Conservation (phyloP, 495 filamentous ascomycete genomes). For the Podospora pseudoanserina region DNA sequence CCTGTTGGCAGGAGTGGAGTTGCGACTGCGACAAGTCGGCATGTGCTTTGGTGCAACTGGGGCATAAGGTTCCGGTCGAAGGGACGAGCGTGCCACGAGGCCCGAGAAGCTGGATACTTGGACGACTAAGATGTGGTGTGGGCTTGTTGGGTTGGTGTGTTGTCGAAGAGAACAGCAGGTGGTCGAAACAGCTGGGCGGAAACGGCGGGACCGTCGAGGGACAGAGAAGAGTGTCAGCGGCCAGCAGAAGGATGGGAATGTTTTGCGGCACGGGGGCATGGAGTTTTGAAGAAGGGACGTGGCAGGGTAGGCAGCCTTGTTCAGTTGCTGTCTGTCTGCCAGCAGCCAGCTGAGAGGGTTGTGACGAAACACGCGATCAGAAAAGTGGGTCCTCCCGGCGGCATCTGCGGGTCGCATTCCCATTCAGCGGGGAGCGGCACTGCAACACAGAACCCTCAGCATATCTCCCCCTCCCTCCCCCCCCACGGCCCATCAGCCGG, state of each 20-base stretch:
- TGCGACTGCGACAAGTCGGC: not conserved
- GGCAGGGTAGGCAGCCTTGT: conserved; percentile 7
- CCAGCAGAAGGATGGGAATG: conserved; percentile 3
- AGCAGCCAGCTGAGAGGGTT: conserved; percentile 1
- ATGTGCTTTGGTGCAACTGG: conserved; percentile 1
- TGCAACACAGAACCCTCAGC: not conserved
- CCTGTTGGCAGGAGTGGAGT: conserved; percentile 9
- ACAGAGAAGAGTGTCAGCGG: not conserved
- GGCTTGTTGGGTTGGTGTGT: not conserved
- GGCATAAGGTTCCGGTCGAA: not conserved
- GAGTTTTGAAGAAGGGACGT: conserved; percentile 10
- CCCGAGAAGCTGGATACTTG: not conserved
- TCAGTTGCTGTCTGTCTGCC: conserved; percentile 10
- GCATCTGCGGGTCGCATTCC: conserved; percentile 11
- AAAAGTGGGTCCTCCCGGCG: conserved; percentile 15
- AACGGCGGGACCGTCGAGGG: not conserved
- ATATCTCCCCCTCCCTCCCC: too few species aligned
- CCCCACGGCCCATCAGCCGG: not conserved
- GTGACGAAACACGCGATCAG: conserved; percentile 25
- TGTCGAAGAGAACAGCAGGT: not conserved
- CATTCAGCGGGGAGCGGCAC: conserved; percentile 2
- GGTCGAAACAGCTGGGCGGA: not conserved
- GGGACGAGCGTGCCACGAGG: not conserved
- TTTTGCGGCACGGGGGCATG: conserved; percentile 1
- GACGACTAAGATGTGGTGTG: not conserved